These are phyloP conservation scores for Raphanus hybrid DNA, from an alignment of 441 rosid genomes.

Conservation along the genomic window DNA sequence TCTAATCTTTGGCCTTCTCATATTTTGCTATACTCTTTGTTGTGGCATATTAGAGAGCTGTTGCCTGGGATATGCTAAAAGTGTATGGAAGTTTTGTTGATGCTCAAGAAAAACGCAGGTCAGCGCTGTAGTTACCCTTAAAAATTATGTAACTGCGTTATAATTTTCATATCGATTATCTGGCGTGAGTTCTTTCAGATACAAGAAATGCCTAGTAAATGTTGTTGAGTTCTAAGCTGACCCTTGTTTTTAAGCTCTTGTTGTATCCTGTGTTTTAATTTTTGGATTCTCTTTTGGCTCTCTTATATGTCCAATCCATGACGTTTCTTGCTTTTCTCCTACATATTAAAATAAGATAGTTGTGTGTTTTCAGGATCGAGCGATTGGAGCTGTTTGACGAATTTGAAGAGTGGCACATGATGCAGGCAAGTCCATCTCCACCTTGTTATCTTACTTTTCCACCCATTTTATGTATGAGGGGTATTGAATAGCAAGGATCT, in stretches of 20 bases:
- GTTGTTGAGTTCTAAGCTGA: neutral
- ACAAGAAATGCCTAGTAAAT: constrained; percentile 33
- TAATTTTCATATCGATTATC: constrained; percentile 10
- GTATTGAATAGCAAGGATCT: constrained; percentile 2
- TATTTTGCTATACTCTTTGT: constrained; percentile 30
- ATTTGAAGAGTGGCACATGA: constrained; percentile 99
- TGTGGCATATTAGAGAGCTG: constrained; percentile 64
- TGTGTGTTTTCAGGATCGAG: constrained; percentile 72
- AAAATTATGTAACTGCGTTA: constrained; percentile 12
- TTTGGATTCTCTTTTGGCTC: constrained; percentile 11
- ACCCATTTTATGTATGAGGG: constrained; percentile 11
- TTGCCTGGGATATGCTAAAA: constrained; percentile 95
- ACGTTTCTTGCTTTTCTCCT: constrained; percentile 17
- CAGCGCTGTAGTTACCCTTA: constrained; percentile 31
- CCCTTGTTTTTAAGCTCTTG: neutral
- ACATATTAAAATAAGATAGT: constrained; percentile 29
- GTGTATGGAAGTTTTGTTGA: constrained; percentile 84
- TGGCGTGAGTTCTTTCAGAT: constrained; percentile 23
- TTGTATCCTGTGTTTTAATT: neutral
- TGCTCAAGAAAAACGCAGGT: constrained; percentile 83
- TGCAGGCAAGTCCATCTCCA: constrained; percentile 79
- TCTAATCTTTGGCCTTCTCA: constrained; percentile 6
- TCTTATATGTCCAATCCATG: constrained; percentile 13
- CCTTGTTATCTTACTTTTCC: constrained; percentile 3
- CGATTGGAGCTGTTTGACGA: constrained; percentile 93